phyloP scores from a whole-genome alignment of 2,329 filamentous ascomycete species.

The Penicillium thymicola region DNA sequence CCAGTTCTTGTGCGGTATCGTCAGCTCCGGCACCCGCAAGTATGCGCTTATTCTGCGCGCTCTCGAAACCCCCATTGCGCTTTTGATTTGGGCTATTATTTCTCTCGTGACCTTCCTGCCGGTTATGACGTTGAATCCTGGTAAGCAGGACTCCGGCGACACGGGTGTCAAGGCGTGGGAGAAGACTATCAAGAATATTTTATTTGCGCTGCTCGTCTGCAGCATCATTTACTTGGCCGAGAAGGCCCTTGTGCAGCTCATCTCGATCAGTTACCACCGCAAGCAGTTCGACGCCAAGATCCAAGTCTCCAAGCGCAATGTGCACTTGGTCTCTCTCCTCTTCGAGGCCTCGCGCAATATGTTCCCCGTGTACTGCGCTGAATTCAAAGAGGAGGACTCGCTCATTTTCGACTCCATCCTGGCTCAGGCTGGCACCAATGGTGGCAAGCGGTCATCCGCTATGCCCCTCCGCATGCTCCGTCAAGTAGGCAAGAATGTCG shows the following conservation, averaged over 20 bases:
- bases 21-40: conserved; percentile 63
- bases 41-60: conserved; percentile 58
- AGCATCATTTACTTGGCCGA: conserved; percentile 57
- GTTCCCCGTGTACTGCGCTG: conserved; percentile 87
- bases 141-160: conserved; percentile 29
- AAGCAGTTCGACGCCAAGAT: conserved; percentile 69
- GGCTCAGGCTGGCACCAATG: conserved; percentile 58
- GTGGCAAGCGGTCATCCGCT: conserved; percentile 55
- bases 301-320: conserved; percentile 82
- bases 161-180: conserved; percentile 49
- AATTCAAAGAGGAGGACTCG: conserved; percentile 89
- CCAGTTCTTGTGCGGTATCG: conserved; percentile 59
- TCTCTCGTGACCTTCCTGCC: conserved; percentile 60
- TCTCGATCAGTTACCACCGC: conserved; percentile 66
- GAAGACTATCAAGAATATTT: conserved; percentile 54
- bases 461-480: conserved; percentile 76
- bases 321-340: conserved; percentile 75
- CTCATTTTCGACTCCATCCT: conserved; percentile 81
- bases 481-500: conserved; percentile 69
- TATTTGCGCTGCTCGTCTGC: conserved; percentile 57
- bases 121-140: conserved; percentile 38
- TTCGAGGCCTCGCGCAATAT: conserved; percentile 86
- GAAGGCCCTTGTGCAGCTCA: conserved; percentile 61
- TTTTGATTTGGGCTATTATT: conserved; percentile 59
- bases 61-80: conserved; percentile 59